Base-by-base conservation (phyloP, 2,329 filamentous ascomycete species). In the Monosporascus sp. region DNA sequence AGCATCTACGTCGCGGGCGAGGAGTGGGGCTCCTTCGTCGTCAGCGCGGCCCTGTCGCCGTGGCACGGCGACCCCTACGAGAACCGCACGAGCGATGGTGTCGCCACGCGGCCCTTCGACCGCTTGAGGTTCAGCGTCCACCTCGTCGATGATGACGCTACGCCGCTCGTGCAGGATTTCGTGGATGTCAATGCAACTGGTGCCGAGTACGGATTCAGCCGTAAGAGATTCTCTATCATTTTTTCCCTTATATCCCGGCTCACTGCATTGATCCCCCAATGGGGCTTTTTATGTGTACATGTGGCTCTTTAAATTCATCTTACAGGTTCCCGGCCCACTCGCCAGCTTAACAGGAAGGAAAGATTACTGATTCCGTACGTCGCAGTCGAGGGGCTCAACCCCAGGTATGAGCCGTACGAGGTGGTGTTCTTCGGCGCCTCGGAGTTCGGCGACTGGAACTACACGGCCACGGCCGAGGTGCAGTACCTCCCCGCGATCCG, bases 1-100 rank as follows among this genome's bases (percentile, higher is more conserved):
- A 77, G 69, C 60, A 66, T 79, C 45, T 79, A 77, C 50, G 65
- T 79, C 2, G 70, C 69, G 17, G 69, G 64, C 45, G 76, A 78
- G 53, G 50, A 57, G 3, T 55, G 60, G 3, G 76, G 68, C 3
- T 71, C 74, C 18, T 74, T 78, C 50, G 64, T 78, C 5, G 69
- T 79, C 45, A 70, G 73, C 22, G 73, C 76, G 1, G 65, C 60
- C 7, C 56, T 76, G 6, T 78, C 75, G 5, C 64, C 65, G 4
- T 75, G 69, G 62, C 66, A 68, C 48, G 76, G 76, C 4, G 60
- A 59, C 3, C 60, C 67, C 1, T 75, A 74, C 61, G 65, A 67
- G 0, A 64, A 62, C 17, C 56, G 65, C 4, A 60, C 64, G 17
- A 58, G 38, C 3, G 41, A 60, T 0, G 54, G 56, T 9, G 54